Evolutionary conservation across 306 rosid genomes (phyloP), one percentile per base, ranked within the genome.

Genomic region (Quercus engelmannii): DNA sequence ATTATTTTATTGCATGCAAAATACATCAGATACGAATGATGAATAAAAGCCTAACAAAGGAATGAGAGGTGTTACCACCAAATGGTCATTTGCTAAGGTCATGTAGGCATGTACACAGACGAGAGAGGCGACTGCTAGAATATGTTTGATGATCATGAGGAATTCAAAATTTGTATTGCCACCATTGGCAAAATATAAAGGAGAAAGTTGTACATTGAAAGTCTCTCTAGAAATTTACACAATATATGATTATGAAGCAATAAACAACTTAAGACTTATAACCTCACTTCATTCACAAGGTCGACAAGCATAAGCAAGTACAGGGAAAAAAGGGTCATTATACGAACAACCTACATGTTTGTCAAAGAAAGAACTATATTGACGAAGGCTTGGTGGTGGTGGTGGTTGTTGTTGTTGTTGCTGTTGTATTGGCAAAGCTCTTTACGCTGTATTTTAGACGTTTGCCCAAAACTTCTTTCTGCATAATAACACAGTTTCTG

Each of bases 381-480:
- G 46, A 41, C 46, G 3, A 2, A 41, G 46, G 46, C 46, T 41
- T 41, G 43, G 43, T 6, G 43, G 43, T 35, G 11, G 46, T 5
- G 7, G 41, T 33, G 5, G 33, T 31, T 31, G 33, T 30, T 30
- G 35, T 31, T 33, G 35, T 6, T 33, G 38, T 1, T 6, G 46
- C 12, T 41, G 46, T 41, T 41, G 3, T 5, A 30, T 35, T 33
- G 46, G 75, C 64, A 64, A 56, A 21, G 54, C 56, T 55, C 33
- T 4, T 1, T 58, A 30, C 59, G 49, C 51, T 15, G 69, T 52
- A 49, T 68, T 79, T 89, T 86, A 85, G 68, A 82, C 57, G 23
- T 90, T 85, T 61, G 96, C 97, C 99, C 99, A 95, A 80, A 95
- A 95, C 87, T 82, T 91, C 91, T 95, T 95, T 84, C 97, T 88